These are phyloP conservation scores for Cladophialophora exuberans DNA, from an alignment of 2,329 filamentous ascomycete species.

Conservation along the genomic window DNA sequence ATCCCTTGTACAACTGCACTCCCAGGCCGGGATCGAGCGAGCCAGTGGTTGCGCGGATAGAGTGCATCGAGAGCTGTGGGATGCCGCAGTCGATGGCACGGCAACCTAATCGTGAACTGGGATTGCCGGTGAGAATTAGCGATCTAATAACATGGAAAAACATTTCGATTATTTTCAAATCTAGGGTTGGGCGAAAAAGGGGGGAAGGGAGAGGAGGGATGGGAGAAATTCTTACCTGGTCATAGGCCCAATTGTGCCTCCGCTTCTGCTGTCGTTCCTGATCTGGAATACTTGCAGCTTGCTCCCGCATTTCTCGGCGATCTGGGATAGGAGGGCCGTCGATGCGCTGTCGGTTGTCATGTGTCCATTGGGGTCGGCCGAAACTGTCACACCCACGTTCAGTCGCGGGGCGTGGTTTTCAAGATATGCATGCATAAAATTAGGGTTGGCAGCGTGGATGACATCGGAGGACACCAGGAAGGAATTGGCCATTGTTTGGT, in stretches of 20 bases:
- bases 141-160: not conserved
- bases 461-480: constrained; percentile 94
- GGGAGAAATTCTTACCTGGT: constrained; percentile 44
- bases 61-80: constrained; percentile 92
- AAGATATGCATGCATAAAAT: constrained; percentile 84
- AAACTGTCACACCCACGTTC: constrained; percentile 82
- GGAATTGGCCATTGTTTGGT: constrained; percentile 84
- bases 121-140: not conserved
- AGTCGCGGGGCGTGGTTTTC: constrained; percentile 83
- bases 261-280: constrained; percentile 83
- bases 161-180: too few relatives aligned
- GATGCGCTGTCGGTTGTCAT: constrained; percentile 94
- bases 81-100: constrained; percentile 85
- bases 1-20: constrained; percentile 85
- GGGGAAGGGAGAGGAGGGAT: not conserved
- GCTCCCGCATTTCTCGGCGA: constrained; percentile 73
- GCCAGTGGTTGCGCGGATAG: constrained; percentile 85
- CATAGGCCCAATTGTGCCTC: constrained; percentile 95
- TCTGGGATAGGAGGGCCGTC: constrained; percentile 75
- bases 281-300: constrained; percentile 91
- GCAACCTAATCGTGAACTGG: constrained; percentile 75
- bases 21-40: constrained; percentile 84
- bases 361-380: constrained; percentile 84
- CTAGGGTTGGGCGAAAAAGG: too few relatives aligned
- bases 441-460: constrained; percentile 90